phyloP scores from a whole-genome alignment of 2,329 filamentous ascomycete species.

The Phoma sp. region DNA sequence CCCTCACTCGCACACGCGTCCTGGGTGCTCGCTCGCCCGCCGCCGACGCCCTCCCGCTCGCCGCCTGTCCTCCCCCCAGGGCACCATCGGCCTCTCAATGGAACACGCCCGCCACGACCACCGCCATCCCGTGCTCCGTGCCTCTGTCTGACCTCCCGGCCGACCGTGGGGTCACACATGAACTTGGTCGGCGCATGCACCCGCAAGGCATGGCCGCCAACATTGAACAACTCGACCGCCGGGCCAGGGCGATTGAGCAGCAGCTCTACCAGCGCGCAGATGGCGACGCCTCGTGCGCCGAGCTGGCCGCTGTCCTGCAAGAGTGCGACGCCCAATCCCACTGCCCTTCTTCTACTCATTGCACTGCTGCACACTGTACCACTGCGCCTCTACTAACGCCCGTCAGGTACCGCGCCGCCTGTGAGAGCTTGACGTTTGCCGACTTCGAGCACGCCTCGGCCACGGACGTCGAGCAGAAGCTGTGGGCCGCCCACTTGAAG shows the following conservation, averaged over 20 bases:
- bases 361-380: background rate
- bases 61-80: constrained; percentile 44
- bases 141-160: constrained; percentile 64
- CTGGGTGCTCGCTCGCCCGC: constrained; percentile 32
- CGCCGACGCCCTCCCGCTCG: constrained; percentile 26
- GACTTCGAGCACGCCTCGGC: constrained; percentile 71
- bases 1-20: constrained; percentile 28
- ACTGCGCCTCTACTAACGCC: constrained; percentile 23
- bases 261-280: constrained; percentile 58
- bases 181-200: constrained; percentile 32
- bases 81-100: constrained; percentile 58
- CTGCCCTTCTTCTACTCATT: too few species aligned
- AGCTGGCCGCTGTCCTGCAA: constrained; percentile 53
- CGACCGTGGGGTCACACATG: constrained; percentile 59
- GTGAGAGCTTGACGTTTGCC: constrained; percentile 73
- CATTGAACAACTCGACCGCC: constrained; percentile 58
- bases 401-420: constrained; percentile 71
- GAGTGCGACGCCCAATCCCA: constrained; percentile 33
- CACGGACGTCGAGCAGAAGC: constrained; percentile 69
- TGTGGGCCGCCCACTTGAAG: constrained; percentile 81
- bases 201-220: constrained; percentile 52
- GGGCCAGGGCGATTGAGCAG: constrained; percentile 56
- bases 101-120: constrained; percentile 59
- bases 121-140: constrained; percentile 56
- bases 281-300: constrained; percentile 56